Evolutionary conservation across 805 yeast genomes (phyloP).

Genomic region (Hanseniaspora guilliermondii): DNA sequence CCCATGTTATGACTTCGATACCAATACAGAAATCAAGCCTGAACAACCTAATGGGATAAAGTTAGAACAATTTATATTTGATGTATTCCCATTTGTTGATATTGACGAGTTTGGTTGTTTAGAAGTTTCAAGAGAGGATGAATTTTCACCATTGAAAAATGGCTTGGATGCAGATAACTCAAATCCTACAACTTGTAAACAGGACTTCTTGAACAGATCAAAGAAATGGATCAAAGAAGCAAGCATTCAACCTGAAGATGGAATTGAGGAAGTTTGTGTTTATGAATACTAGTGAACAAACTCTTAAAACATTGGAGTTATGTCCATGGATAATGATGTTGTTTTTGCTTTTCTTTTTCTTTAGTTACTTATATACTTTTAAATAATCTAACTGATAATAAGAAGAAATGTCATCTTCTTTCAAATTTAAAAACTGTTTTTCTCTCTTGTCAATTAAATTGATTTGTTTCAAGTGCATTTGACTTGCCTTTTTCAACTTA

Average conservation of each 20-base stretch:
- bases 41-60: conserved; percentile 76
- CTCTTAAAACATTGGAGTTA: no score
- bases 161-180: conserved; percentile 73
- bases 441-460: conserved; percentile 15
- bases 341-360: no score
- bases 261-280: conserved; percentile 2
- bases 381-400: conserved; percentile 10
- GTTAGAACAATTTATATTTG: conserved; percentile 93
- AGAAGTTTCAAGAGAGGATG: conserved; percentile 75
- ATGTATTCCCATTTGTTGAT: conserved; percentile 73
- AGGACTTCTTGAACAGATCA: conserved; percentile 51
- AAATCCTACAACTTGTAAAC: conserved; percentile 70
- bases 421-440: not conserved
- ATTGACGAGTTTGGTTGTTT: conserved; percentile 71
- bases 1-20: conserved; percentile 38
- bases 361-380: not conserved
- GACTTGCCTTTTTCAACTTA: conserved; percentile 20
- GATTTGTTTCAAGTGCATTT: conserved; percentile 18
- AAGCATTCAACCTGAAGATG: not conserved
- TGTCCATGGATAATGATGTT: no score
- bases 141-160: conserved; percentile 89
- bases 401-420: conserved; percentile 4
- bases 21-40: conserved; percentile 44
- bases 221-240: conserved; percentile 51
- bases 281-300: conserved; percentile 11